A percentile compares a stretch with the other conserved stretches of the same genome.
phyloP scores from a whole-genome alignment of 306 rosid genomes.

The Lagenaria siceraria region DNA sequence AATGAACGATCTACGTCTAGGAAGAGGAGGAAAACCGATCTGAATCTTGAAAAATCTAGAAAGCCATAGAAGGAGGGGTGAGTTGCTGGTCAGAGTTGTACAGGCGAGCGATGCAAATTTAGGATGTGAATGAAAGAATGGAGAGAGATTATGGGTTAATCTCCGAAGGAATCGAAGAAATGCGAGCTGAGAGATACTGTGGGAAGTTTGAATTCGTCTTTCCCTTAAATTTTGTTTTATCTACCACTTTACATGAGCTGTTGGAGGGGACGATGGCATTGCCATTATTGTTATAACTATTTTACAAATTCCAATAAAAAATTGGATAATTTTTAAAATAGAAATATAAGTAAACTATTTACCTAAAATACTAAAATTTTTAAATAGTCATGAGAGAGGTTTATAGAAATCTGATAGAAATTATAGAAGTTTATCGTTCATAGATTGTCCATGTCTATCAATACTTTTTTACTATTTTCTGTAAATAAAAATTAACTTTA shows the following conservation, averaged over 20 bases:
- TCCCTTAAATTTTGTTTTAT: background rate
- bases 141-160: background rate
- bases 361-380: too few species aligned
- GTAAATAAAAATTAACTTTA: too few species aligned
- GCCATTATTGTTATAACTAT: too few species aligned
- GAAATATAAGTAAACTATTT: too few species aligned
- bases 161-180: conserved; percentile 1
- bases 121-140: background rate
- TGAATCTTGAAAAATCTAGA: background rate
- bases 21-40: background rate
- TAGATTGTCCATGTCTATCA: too few species aligned
- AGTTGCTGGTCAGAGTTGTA: background rate
- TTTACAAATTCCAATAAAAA: too few species aligned
- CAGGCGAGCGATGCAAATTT: background rate
- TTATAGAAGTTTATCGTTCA: too few species aligned
- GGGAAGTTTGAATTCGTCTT: background rate
- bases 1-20: background rate
- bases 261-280: background rate
- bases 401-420: too few species aligned
- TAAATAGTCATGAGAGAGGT: too few species aligned
- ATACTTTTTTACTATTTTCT: too few species aligned
- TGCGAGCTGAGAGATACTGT: background rate
- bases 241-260: background rate
- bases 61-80: background rate
- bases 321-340: too few species aligned